Percentiles rank a stretch among this genome's conserved stretches.
Conservation (phyloP, 2,329 filamentous ascomycete genomes). For the Parafenestella ontariensis region DNA sequence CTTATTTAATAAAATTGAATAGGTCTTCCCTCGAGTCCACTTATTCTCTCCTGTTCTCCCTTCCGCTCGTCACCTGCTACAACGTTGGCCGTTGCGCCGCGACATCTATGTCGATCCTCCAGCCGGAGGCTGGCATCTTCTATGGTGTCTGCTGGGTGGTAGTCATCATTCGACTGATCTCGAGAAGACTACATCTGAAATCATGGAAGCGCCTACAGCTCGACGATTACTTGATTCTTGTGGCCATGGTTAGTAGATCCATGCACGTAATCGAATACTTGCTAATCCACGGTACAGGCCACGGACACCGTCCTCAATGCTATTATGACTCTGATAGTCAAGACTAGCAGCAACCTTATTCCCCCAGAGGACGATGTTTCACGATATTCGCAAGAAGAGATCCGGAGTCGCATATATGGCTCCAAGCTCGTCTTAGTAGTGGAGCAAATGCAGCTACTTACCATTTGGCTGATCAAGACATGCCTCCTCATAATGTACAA, state of each 20-base stretch:
- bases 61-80: not conserved
- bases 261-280: not conserved
- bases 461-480: constrained; percentile 61
- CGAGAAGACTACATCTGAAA: constrained; percentile 38
- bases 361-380: constrained; percentile 41
- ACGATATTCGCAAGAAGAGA: constrained; percentile 45
- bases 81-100: constrained; percentile 10
- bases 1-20: constrained; percentile 6
- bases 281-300: constrained; percentile 22
- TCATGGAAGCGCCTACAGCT: constrained; percentile 42
- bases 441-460: constrained; percentile 61
- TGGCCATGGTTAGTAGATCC: constrained; percentile 40
- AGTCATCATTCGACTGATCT: constrained; percentile 36
- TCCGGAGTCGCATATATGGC: constrained; percentile 56
- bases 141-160: constrained; percentile 45
- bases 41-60: constrained; percentile 2
- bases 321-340: constrained; percentile 41
- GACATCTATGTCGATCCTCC: constrained; percentile 35
- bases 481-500: constrained; percentile 63
- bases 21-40: not conserved
- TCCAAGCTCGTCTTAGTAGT: constrained; percentile 63
- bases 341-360: constrained; percentile 47
- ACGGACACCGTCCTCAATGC: constrained; percentile 45
- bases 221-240: constrained; percentile 47
- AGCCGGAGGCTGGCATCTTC: constrained; percentile 45